Base-by-base conservation (phyloP, 2,329 filamentous ascomycete species). In the Fusarium circinatum region DNA sequence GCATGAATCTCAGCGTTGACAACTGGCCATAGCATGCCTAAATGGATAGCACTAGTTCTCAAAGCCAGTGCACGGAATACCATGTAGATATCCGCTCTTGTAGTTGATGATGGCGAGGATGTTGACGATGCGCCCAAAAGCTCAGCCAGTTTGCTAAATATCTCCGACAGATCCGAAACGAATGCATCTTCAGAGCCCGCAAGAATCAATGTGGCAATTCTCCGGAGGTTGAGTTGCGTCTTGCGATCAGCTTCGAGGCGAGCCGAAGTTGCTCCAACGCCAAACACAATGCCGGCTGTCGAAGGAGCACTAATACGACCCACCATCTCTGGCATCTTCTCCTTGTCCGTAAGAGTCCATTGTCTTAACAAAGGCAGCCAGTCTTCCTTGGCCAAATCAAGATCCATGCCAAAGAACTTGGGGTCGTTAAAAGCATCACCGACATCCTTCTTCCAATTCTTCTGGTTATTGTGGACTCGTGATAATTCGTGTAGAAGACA, bases 261-360 rank as follows among this genome's bases (percentile, higher is more conserved):
- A 41, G 96, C 96, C 48, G 95, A 97, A 28, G 94, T 95, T 12
- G 96, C 96, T 17, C 97, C 97, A 1, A 99, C 96, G n/a, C 96
- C 96, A 79, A 99, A 99, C 80, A 99, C 96, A 76, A 99, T 97
- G 14, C 96, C 96, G 0, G 97, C 96, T 20, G 95, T 96, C 3
- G 95, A 94, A 11, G 96, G 96, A 8, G 95, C 89, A 11, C 91
- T 91, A 70, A 99, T 89, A 26, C 94, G 92, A 42, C 89, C 87
- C 14, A 98, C 83, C 8, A 98, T 85, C 70, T 99, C 96, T 0
- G 91, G 86, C 83, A 99, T 89, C 52, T 93, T 91, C 62, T 98
- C 95, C 83, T 97, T 98, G 81, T 99, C 96, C 22, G 90, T 90
- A 20, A 95, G 84, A 8, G 91, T 89, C 93, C 95, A 98, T 80